These are phyloP conservation scores for Stemphylium beticola DNA, from an alignment of 2,329 filamentous ascomycete species.

Conservation along the genomic window DNA sequence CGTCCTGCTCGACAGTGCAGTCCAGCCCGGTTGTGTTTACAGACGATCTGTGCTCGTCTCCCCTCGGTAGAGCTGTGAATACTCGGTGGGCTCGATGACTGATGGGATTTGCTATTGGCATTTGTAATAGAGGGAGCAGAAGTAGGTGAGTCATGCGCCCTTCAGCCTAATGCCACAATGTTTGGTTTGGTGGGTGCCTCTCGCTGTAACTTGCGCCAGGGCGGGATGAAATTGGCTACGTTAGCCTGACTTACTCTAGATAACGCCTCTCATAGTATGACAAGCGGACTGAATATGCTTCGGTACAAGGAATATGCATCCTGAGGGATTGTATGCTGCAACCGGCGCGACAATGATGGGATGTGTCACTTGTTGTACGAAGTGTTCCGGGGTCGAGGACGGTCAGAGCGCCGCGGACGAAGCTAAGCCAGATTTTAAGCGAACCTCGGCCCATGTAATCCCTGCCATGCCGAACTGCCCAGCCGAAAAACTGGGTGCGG, in stretches of 20 bases:
- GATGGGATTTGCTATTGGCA: constrained; percentile 7
- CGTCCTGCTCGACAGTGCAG: background rate
- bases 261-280: background rate
- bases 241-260: background rate
- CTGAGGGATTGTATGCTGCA: too few relatives aligned
- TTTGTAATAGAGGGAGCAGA: constrained; percentile 6
- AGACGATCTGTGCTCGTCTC: background rate
- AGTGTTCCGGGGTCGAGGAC: background rate
- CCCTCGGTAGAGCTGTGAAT: background rate
- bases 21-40: background rate
- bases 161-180: constrained; percentile 11
- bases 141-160: background rate
- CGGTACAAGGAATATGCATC: too few relatives aligned
- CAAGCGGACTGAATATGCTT: too few relatives aligned
- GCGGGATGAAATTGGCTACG: background rate
- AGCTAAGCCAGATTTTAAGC: background rate
- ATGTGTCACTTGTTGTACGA: too few relatives aligned
- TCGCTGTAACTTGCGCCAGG: background rate
- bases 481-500: background rate
- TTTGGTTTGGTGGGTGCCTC: background rate
- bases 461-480: background rate
- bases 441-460: background rate
- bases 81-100: constrained; percentile 2
- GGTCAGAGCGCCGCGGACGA: background rate
- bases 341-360: too few relatives aligned